A percentile compares a stretch with the other conserved stretches of the same genome.
Conservation (phyloP, 2,329 filamentous ascomycete species). For the Fusarium anthophilum region DNA sequence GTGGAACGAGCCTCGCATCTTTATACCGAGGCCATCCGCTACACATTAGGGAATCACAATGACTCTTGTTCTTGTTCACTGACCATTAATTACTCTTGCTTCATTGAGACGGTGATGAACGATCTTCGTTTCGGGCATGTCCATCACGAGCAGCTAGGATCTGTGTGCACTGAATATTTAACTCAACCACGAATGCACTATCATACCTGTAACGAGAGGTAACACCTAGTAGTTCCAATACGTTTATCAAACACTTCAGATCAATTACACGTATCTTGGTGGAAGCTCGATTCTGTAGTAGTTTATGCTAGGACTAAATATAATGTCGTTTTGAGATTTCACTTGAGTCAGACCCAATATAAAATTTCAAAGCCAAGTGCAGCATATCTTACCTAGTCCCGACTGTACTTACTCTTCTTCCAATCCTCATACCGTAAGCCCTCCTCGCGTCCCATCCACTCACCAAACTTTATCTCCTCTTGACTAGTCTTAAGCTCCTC, state of each 20-base stretch:
- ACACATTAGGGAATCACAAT: not conserved
- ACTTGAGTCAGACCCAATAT: not conserved
- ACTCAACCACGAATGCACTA: not conserved
- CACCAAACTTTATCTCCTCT: not conserved
- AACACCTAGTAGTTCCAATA: not conserved
- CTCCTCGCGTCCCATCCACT: not conserved
- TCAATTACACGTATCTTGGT: rapidly evolving
- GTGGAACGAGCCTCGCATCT: not conserved
- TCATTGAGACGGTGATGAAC: not conserved
- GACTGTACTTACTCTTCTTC: not conserved
- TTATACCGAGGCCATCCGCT: not conserved
- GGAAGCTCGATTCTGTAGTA: not conserved
- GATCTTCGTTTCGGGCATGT: not conserved
- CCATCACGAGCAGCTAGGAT: not conserved
- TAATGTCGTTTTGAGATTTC: not conserved
- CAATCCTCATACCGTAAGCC: not conserved
- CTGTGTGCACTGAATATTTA: not conserved
- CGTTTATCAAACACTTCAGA: not conserved
- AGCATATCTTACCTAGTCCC: not conserved
- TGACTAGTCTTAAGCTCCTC: not conserved
- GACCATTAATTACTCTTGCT: not conserved
- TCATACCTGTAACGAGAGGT: not conserved
- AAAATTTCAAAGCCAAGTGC: rapidly evolving
- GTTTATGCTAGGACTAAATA: not conserved
- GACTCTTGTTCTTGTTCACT: not conserved